Evolutionary conservation across 176 grass and related monocot species (phyloP).

Genomic region (Miscanthus lutarioriparius): DNA sequence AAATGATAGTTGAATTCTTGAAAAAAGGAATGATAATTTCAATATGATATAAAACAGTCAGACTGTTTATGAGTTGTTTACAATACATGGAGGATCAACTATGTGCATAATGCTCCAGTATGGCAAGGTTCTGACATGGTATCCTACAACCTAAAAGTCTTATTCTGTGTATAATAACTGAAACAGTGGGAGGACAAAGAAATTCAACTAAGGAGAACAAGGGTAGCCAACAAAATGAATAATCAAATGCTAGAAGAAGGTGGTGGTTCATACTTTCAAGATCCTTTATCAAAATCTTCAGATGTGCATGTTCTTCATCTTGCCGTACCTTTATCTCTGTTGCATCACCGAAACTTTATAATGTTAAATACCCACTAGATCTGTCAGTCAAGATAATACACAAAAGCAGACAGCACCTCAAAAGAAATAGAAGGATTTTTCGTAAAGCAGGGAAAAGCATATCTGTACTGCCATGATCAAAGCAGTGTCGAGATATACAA

Average conservation of each 20-base stretch:
- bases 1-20: background rate
- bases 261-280: slow-evolving; percentile 62
- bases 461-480: background rate
- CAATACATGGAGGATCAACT: background rate
- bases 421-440: background rate
- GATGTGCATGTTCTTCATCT: slow-evolving; percentile 77
- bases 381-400: background rate
- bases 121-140: background rate
- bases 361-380: slow-evolving; percentile 14
- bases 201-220: slow-evolving; percentile 1
- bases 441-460: background rate
- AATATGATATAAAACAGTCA: slow-evolving; percentile 2
- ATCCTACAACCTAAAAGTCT: background rate
- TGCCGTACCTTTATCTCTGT: slow-evolving; percentile 74
- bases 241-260: slow-evolving; percentile 2
- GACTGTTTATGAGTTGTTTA: background rate
- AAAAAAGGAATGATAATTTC: background rate
- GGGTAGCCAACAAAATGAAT: background rate
- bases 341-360: slow-evolving; percentile 25
- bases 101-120: background rate
- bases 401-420: background rate
- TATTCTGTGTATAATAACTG: background rate
- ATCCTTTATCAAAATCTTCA: slow-evolving; percentile 80
- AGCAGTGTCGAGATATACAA: background rate
- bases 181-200: background rate